Conservation (phyloP, 2,329 filamentous ascomycete genomes). For the Trichoderma citrinoviride region DNA sequence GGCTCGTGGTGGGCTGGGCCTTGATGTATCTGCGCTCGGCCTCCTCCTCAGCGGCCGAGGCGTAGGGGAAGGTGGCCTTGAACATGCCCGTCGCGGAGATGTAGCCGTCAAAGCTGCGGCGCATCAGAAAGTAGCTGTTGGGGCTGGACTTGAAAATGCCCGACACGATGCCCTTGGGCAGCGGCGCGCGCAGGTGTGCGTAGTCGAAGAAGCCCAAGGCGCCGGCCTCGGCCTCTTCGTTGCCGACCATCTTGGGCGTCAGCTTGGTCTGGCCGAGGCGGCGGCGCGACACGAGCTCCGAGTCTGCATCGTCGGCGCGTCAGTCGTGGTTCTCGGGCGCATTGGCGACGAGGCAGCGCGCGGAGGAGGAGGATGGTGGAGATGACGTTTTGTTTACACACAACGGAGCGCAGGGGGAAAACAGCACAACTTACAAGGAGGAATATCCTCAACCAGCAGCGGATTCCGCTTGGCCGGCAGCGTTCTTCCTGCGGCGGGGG, state of each 20-base stretch:
- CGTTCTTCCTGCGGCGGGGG: conserved; percentile 37
- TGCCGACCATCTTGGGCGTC: conserved; percentile 73
- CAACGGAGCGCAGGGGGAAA: too few species aligned
- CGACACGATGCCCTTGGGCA: conserved; percentile 87
- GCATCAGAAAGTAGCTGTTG: conserved; percentile 95
- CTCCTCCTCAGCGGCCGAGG: conserved; percentile 69
- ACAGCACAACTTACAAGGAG: conserved; percentile 53
- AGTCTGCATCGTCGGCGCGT: conserved; percentile 47
- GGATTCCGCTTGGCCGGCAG: conserved; percentile 64
- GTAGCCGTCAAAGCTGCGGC: conserved; percentile 79
- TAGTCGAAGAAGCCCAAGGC: conserved; percentile 89
- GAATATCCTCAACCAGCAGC: conserved; percentile 62
- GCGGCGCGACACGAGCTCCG: conserved; percentile 75
- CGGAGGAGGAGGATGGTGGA: neutral
- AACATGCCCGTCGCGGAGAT: conserved; percentile 90
- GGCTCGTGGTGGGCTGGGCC: conserved; percentile 73
- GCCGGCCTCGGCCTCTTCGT: conserved; percentile 69
- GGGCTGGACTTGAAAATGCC: conserved; percentile 90
- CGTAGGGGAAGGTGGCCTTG: conserved; percentile 83
- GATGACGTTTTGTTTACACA: neutral
- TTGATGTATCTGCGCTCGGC: conserved; percentile 82
- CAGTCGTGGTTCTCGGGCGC: conserved; percentile 24
- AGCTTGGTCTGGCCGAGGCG: conserved; percentile 92
- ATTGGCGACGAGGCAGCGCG: neutral
- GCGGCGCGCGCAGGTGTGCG: conserved; percentile 85